phyloP scores from a whole-genome alignment of 345 rosid genomes.

The Salix udensis region DNA sequence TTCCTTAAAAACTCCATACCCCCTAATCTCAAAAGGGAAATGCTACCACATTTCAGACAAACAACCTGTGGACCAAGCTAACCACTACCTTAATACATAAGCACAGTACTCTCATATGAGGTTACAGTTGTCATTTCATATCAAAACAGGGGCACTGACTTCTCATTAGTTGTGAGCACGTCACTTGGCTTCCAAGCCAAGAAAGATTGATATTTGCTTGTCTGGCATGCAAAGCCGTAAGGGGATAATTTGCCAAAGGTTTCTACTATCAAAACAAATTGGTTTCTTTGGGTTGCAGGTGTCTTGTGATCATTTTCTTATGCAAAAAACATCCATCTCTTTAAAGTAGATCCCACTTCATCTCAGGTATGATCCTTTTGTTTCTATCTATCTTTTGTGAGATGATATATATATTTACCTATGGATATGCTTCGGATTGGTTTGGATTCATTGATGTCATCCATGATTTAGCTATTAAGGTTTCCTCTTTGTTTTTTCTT shows the following conservation, averaged over 20 bases:
- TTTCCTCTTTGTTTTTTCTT: background rate
- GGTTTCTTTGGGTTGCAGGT: background rate
- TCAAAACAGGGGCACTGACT: constrained; percentile 7
- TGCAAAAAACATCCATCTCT: background rate
- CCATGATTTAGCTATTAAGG: background rate
- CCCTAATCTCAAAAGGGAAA: constrained; percentile 49
- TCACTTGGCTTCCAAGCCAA: constrained; percentile 80
- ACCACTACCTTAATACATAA: constrained; percentile 3
- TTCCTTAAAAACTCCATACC: constrained; percentile 35
- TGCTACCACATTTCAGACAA: constrained; percentile 36
- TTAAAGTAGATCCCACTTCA: background rate
- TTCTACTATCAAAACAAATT: background rate
- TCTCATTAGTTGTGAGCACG: constrained; percentile 9
- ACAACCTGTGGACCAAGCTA: constrained; percentile 14
- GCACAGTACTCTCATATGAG: background rate
- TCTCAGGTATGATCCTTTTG: constrained; percentile 11
- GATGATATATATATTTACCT: background rate
- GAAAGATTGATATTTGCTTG: constrained; percentile 55
- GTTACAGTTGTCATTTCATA: constrained; percentile 25
- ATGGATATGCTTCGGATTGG: background rate
- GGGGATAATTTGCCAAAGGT: background rate
- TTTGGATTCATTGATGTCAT: background rate
- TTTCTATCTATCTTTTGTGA: constrained; percentile 1
- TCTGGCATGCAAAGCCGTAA: constrained; percentile 54
- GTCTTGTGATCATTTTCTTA: background rate